Evolutionary conservation across 75 land plant genomes (phyloP).

Genomic region (Pinus taeda): DNA sequence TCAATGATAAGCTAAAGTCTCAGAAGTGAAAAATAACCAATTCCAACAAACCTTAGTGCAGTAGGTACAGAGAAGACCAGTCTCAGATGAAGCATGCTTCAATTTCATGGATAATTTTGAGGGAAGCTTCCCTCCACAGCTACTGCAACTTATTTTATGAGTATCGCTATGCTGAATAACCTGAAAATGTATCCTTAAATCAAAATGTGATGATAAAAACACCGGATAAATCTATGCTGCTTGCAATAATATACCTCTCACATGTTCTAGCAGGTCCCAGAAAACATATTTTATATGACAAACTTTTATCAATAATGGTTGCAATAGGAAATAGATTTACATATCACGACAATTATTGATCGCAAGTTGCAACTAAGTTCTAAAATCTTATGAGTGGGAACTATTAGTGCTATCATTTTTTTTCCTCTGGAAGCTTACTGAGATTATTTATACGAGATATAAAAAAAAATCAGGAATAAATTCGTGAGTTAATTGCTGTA

Average conservation of each 20-base stretch:
- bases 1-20: not conserved
- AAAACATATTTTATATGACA: not conserved
- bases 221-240: not conserved
- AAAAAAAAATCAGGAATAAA: too few species aligned
- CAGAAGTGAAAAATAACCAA: not conserved
- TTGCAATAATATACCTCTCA: too few species aligned
- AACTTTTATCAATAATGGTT: not conserved
- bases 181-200: not conserved
- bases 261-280: too few species aligned
- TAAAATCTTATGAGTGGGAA: not conserved
- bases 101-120: constrained; percentile 12
- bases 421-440: not conserved
- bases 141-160: constrained; percentile 12
- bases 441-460: not conserved
- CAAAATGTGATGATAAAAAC: not conserved
- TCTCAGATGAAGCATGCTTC: not conserved
- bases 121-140: constrained; percentile 23
- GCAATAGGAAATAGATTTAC: not conserved
- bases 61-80: constrained; percentile 15
- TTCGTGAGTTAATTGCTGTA: too few species aligned
- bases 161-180: not conserved
- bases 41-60: constrained; percentile 20
- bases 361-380: not conserved
- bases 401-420: not conserved
- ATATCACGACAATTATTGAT: not conserved